phyloP scores from a whole-genome alignment of 139 green algal species.

The Yamagishiella unicocca region DNA sequence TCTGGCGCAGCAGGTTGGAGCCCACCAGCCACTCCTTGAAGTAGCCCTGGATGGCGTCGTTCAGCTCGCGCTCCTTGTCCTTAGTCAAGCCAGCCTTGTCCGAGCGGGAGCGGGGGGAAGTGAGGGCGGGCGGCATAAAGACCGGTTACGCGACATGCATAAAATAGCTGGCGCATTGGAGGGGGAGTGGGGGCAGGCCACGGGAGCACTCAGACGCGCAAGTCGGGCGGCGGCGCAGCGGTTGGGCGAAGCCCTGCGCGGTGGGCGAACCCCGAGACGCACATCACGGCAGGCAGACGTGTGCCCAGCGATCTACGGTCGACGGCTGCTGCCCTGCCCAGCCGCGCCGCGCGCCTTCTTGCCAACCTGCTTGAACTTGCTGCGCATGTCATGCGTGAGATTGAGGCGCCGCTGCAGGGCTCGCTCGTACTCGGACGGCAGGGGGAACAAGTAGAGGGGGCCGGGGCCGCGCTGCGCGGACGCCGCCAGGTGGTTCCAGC shows the following conservation, averaged over 20 bases:
- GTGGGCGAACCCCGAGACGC: too few species aligned
- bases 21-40: conserved; percentile 60
- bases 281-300: too few species aligned
- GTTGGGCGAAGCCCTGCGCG: too few species aligned
- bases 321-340: too few species aligned
- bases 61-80: conserved; percentile 63
- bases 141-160: too few species aligned
- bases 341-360: background rate
- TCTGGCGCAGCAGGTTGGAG: conserved; percentile 60
- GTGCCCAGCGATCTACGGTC: too few species aligned
- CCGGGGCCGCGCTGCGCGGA: background rate
- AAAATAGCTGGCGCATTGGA: too few species aligned
- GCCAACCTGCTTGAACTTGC: conserved; percentile 57
- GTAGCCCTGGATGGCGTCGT: conserved; percentile 63
- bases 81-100: conserved; percentile 51
- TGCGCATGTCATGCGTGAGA: conserved; percentile 79
- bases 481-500: conserved; percentile 47
- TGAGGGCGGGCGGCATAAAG: too few species aligned
- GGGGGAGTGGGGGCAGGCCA: too few species aligned
- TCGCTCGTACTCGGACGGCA: conserved; percentile 85
- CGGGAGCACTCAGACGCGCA: too few species aligned
- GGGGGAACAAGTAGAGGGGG: conserved; percentile 74
- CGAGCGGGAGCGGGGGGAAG: background rate
- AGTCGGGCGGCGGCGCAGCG: too few species aligned
- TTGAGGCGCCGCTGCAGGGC: conserved; percentile 84